These are phyloP conservation scores for Puccinia novopanici DNA, from an alignment of 1,284 basidiomycete species.

Conservation along the genomic window DNA sequence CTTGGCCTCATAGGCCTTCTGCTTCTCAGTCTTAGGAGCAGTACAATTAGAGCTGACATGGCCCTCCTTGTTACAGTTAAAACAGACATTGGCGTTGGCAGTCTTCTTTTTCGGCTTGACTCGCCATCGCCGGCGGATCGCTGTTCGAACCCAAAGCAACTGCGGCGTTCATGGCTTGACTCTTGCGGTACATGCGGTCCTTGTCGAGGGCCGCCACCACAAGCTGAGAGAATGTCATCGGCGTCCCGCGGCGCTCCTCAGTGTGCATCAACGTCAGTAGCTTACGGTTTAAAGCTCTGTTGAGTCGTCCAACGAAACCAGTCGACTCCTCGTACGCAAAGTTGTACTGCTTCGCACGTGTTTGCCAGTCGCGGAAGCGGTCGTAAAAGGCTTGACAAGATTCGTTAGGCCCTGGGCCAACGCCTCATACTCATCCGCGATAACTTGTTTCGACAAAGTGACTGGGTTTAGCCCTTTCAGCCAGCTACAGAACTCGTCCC, in stretches of 20 bases:
- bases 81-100: background rate
- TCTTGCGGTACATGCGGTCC: background rate
- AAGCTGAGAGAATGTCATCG: background rate
- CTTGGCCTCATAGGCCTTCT: no score
- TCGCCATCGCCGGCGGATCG: no score
- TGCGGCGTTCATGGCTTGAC: background rate
- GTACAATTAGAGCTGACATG: background rate
- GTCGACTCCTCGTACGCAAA: background rate
- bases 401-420: background rate
- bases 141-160: background rate
- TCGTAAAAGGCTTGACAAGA: background rate
- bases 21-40: no score
- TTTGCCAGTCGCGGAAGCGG: background rate
- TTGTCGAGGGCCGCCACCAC: background rate
- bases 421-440: background rate
- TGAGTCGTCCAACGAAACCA: background rate
- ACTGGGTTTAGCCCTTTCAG: background rate
- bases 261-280: background rate
- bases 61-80: constrained; percentile 12
- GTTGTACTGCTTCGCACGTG: no score
- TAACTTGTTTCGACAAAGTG: background rate
- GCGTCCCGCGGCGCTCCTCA: no score
- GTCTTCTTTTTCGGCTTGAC: background rate
- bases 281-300: background rate
- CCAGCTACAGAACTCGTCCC: background rate